Evolutionary conservation across 495 filamentous ascomycete genomes (phyloP).

Genomic region (Penicillium antarcticum): DNA sequence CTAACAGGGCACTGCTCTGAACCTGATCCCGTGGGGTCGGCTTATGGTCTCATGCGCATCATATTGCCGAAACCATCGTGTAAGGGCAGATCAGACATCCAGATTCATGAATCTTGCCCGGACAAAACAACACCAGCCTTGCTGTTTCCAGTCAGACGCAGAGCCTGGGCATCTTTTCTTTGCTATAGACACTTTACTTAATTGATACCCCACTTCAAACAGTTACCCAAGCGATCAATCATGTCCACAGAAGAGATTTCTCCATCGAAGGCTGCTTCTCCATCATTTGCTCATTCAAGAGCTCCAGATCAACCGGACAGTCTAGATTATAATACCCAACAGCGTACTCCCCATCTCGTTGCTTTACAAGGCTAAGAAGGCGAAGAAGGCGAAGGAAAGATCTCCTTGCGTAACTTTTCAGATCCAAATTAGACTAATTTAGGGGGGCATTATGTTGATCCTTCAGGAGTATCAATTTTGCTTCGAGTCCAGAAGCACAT

Average conservation of each 20-base stretch:
- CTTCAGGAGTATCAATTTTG: conserved; percentile 32
- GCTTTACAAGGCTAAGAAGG: background rate
- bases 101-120: too few species aligned
- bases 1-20: background rate
- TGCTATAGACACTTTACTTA: too few species aligned
- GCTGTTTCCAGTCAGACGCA: too few species aligned
- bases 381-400: background rate
- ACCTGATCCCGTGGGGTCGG: background rate
- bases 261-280: background rate
- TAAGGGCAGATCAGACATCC: too few species aligned
- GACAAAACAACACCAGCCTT: too few species aligned
- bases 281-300: background rate
- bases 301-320: background rate
- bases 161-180: too few species aligned
- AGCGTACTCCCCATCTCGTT: background rate
- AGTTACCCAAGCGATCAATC: background rate
- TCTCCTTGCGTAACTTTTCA: conserved; percentile 20
- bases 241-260: background rate
- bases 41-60: too few species aligned
- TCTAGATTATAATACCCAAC: background rate
- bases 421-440: conserved; percentile 31
- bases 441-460: conserved; percentile 35
- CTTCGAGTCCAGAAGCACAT: conserved; percentile 29
- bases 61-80: too few species aligned
- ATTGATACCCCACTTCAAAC: background rate